Base-by-base conservation (phyloP, 495 filamentous ascomycete species). In the Parachaetomium inaequale region DNA sequence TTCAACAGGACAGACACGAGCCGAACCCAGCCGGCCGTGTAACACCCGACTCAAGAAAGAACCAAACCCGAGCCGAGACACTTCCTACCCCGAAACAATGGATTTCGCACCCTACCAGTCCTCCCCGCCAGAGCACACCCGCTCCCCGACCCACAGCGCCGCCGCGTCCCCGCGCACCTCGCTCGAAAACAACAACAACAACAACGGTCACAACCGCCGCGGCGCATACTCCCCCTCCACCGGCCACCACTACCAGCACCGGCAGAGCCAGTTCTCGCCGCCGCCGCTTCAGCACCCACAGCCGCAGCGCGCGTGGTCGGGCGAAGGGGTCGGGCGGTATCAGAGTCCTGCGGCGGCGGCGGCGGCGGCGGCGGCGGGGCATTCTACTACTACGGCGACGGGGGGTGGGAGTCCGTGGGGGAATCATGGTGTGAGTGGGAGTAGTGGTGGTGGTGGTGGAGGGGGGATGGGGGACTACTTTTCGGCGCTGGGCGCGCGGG, bases 21-120 rank as follows among this genome's bases (percentile, higher is more conserved):
- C n/a, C 42, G 42, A 40, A 40, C 36, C 11, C 14, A 7, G 47
- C 15, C 26, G 47, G 23, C 47, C 47, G 26, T 7, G 47, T 31
- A 28, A 4, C 12, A 50, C 11, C 47, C 43, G n/a, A 46, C 19
- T 6, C 21, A n/a, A 25, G 8, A 50, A n/a, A 11, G 11, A 28
- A 50, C n/a, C 29, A 31, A 31, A 31, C 3, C 28, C 40, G n/a
- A 29, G n/a, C 8, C 50, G 5, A 59, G 36, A 55, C 15, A 7
- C 7, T 34, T 34, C 32, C 32, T 34, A 5, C 11, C 32, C 38
- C 21, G 4, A 58, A 42, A n/a, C n/a, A 40, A 95, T 95, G 90
- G 91, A 96, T 75, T 98, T 98, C 76, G 93, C 93, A 29, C 93
- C 93, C 32, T 98, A 98, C 76, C 93, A 98, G 81, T 82, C 92